Evolutionary conservation across 2,329 filamentous ascomycete species (phyloP).

Genomic region (Hypoxylon sp.): DNA sequence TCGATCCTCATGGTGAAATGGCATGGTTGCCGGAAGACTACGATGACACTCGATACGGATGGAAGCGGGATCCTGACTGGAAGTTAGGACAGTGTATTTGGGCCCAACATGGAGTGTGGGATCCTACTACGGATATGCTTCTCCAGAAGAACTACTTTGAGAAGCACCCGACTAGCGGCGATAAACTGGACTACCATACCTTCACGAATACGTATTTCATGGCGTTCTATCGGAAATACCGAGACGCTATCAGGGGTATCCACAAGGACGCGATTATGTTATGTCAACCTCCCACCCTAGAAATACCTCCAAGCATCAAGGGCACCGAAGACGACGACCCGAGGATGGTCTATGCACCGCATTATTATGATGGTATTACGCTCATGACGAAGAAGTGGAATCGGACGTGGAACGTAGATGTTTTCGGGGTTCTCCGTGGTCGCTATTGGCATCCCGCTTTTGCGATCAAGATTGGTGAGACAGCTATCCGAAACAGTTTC

Average conservation of each 20-base stretch:
- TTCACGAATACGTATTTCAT: constrained; percentile 96
- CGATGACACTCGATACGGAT: constrained; percentile 90
- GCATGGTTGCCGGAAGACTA: constrained; percentile 89
- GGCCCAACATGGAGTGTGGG: constrained; percentile 98
- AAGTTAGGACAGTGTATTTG: constrained; percentile 94
- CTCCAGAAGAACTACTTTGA: constrained; percentile 90
- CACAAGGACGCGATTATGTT: constrained; percentile 89
- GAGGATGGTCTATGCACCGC: constrained; percentile 91
- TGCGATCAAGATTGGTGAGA: constrained; percentile 92
- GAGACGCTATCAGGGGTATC: constrained; percentile 78
- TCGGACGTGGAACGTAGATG: constrained; percentile 95
- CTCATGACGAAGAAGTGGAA: constrained; percentile 99
- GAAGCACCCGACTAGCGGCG: constrained; percentile 80
- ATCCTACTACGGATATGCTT: constrained; percentile 81
- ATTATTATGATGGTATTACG: constrained; percentile 97
- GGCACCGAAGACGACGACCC: constrained; percentile 90
- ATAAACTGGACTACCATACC: constrained; percentile 81
- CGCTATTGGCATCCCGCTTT: constrained; percentile 91
- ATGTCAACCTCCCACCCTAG: constrained; percentile 91
- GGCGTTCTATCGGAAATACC: constrained; percentile 84
- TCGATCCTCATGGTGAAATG: constrained; percentile 88
- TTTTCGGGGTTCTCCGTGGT: constrained; percentile 90
- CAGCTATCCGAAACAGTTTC: constrained; percentile 93
- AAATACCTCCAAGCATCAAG: constrained; percentile 90
- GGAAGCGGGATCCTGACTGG: constrained; percentile 90